Evolutionary conservation across 805 yeast genomes (phyloP).

Genomic region (Saccharomycopsis guyanensis): DNA sequence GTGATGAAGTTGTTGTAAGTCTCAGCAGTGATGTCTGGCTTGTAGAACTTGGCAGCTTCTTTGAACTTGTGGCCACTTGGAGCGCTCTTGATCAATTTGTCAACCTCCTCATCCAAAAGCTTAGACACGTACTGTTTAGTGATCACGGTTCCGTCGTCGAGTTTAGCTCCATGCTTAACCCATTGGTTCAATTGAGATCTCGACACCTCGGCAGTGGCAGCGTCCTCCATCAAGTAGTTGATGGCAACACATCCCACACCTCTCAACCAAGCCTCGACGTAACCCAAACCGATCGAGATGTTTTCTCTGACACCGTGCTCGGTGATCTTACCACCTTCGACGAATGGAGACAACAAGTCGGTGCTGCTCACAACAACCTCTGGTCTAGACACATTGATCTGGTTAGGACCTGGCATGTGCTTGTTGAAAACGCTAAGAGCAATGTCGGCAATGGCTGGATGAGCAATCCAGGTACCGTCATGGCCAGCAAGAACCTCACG

Average conservation of each 20-base stretch:
- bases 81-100: conserved; percentile 40
- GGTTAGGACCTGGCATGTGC: conserved; percentile 71
- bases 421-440: conserved; percentile 64
- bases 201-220: conserved; percentile 74
- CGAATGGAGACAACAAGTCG: conserved; percentile 54
- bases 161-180: conserved; percentile 55
- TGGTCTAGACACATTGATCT: conserved; percentile 43
- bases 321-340: conserved; percentile 51
- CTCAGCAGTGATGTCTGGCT: conserved; percentile 59
- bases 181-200: conserved; percentile 68
- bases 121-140: conserved; percentile 42
- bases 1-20: conserved; percentile 61
- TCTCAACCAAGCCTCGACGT: conserved; percentile 69
- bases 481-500: conserved; percentile 63
- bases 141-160: conserved; percentile 47
- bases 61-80: conserved; percentile 43
- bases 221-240: conserved; percentile 71
- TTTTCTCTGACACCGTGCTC: conserved; percentile 61
- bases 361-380: conserved; percentile 46
- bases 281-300: conserved; percentile 55
- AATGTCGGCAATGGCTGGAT: conserved; percentile 60
- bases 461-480: conserved; percentile 76
- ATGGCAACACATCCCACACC: conserved; percentile 69
- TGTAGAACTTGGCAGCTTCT: conserved; percentile 49
- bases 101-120: conserved; percentile 49